Evolutionary conservation across 2,329 filamentous ascomycete species (phyloP), one percentile per base, ranked within the genome.

Genomic region (Claviceps digitariae): DNA sequence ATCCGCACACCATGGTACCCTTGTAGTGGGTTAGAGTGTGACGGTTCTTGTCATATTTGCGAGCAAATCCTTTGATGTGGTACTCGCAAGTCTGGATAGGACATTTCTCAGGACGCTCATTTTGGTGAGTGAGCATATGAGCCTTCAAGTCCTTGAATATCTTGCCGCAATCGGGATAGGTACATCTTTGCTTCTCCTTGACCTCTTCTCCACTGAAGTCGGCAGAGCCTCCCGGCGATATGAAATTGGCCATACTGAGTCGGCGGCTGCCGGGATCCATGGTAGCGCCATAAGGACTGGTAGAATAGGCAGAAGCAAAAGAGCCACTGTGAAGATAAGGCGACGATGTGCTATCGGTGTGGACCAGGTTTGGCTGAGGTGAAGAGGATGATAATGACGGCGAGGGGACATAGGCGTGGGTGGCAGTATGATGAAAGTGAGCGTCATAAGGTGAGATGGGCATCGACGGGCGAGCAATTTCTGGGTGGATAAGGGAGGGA

Each of bases 11-110:
- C 90, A 95, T 95, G 49, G 87, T 95, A 43, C 90, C 90, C 72
- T 95, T 95, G 78, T 95, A 96, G 68, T 96, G 90, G 5, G 90
- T 96, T 57, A 95, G 71, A 5, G 90, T 95, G 68, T 96, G 90
- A 46, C 90, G 77, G 71, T 95, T 95, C 77, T 95, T 95, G 74
- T 96, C 90, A 66, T 96, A 96, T 71, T 95, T 95, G 61, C 90
- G 79, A 12, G 90, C 90, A 64, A 96, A 96, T 4, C 90, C 90
- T 71, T 95, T 95, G 64, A 79, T 74, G 72, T 95, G 85, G 70
- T 95, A 96, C 63, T 95, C 89, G 73, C 90, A 96, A 0, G 84
- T 93, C 54, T 85, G 76, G 60, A 95, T 95, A 1, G 90, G 90
- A 70, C 90, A 96, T 73, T 96, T 96, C 66, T 95, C 90, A 0